Percentiles rank a stretch among this genome's conserved stretches.
These are phyloP conservation scores for Xylaria flabelliformis DNA, from an alignment of 495 filamentous ascomycete genomes.

Conservation along the genomic window DNA sequence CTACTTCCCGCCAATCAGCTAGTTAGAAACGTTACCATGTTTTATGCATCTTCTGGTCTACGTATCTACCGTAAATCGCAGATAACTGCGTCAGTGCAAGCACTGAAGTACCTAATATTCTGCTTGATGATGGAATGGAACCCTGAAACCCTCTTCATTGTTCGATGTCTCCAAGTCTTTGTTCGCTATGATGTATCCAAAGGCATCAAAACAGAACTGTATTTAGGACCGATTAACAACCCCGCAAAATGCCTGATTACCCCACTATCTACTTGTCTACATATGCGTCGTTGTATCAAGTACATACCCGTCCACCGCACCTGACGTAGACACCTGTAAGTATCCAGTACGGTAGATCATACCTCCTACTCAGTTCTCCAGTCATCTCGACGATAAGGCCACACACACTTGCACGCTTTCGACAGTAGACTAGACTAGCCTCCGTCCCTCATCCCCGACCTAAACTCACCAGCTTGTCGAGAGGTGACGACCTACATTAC, in stretches of 20 bases:
- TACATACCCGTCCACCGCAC: neutral
- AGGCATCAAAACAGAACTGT: conserved; percentile 3
- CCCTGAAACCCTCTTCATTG: conserved; percentile 10
- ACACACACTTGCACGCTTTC: conserved; percentile 7
- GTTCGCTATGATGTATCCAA: neutral
- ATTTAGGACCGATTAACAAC: conserved; percentile 22
- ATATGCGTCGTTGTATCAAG: neutral
- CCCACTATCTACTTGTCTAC: conserved; percentile 10
- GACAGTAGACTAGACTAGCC: conserved; percentile 13
- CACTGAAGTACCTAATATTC: conserved; percentile 3
- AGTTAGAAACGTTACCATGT: neutral
- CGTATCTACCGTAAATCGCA: neutral
- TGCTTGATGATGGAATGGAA: conserved; percentile 6
- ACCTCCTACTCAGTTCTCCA: neutral
- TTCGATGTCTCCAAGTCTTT: conserved; percentile 4
- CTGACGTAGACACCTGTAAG: neutral
- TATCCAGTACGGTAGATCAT: conserved; percentile 8
- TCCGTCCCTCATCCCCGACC: conserved; percentile 10
- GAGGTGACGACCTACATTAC: neutral
- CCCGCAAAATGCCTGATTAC: conserved; percentile 15
- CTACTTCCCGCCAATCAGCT: conserved; percentile 11
- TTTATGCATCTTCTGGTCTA: conserved; percentile 13
- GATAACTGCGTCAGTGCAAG: neutral
- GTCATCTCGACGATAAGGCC: conserved; percentile 10
- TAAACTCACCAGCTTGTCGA: neutral